These are phyloP conservation scores for Aschersonia sp. DNA, from an alignment of 2,329 filamentous ascomycete species.

Conservation along the genomic window DNA sequence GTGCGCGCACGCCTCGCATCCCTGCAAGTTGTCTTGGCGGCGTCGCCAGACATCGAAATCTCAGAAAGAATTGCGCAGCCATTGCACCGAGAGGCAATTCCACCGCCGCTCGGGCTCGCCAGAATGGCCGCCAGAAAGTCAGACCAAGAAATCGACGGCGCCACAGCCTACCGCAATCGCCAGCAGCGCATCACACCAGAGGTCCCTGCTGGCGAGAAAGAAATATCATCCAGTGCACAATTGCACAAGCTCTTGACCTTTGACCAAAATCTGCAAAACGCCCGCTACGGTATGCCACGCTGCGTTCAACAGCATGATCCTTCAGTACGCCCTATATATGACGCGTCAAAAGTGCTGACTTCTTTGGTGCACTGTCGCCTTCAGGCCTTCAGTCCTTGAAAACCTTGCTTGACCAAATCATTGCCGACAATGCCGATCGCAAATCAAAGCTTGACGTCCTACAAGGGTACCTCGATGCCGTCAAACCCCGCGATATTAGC, in stretches of 20 bases:
- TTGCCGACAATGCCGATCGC: conserved; percentile 29
- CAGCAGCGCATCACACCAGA: conserved; percentile 41
- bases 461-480: conserved; percentile 50
- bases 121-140: conserved; percentile 29
- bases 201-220: conserved; percentile 38
- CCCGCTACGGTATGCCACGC: conserved; percentile 22
- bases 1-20: no score
- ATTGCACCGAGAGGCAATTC: not conserved
- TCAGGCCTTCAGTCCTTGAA: conserved; percentile 56
- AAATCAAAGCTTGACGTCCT: conserved; percentile 40
- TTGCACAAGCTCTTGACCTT: conserved; percentile 55
- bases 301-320: no score
- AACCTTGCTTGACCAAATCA: conserved; percentile 52
- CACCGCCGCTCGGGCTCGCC: no score
- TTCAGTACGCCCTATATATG: no score
- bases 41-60: no score
- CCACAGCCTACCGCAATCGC: conserved; percentile 32
- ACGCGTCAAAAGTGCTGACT: no score
- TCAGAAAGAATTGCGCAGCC: no score
- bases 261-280: conserved; percentile 51
- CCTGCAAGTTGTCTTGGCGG: no score
- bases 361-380: not conserved
- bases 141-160: conserved; percentile 23
- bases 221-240: conserved; percentile 49
- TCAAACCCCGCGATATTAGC: conserved; percentile 29